Percentiles rank a stretch among this genome's conserved stretches.
Conservation (phyloP, 192 early-diverging fungal genomes). For the Chytriomyces sp. region DNA sequence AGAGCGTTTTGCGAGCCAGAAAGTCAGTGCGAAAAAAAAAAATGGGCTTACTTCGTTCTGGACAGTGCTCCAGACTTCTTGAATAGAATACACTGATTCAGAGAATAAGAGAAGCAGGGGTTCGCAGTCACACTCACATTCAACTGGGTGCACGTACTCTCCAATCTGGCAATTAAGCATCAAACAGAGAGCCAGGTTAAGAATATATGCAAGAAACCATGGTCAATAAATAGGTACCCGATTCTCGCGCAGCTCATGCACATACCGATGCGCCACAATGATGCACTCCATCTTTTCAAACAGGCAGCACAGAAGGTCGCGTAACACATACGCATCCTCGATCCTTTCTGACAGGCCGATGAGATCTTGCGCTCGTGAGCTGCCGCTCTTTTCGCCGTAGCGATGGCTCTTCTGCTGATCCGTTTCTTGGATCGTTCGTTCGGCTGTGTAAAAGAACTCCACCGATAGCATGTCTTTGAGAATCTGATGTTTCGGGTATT, state of each 20-base stretch:
- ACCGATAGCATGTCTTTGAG: slow-evolving; percentile 48
- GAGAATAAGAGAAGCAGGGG: neutral
- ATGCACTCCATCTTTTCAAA: slow-evolving; percentile 48
- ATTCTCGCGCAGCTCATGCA: slow-evolving; percentile 25
- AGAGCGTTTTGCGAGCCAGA: neutral
- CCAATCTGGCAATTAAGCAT: slow-evolving; percentile 12
- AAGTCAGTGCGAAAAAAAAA: neutral
- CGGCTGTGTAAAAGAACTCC: slow-evolving; percentile 60
- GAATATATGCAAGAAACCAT: neutral
- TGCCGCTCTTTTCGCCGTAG: neutral
- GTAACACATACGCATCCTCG: slow-evolving; percentile 33
- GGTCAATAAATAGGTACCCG: slow-evolving; percentile 16
- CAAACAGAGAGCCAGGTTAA: neutral
- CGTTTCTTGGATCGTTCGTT: slow-evolving; percentile 55
- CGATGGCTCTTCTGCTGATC: slow-evolving; percentile 37
- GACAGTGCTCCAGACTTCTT: slow-evolving; percentile 54
- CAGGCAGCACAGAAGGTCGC: slow-evolving; percentile 41
- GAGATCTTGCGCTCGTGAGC: slow-evolving; percentile 30
- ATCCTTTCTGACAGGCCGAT: slow-evolving; percentile 29
- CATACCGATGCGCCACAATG: slow-evolving; percentile 47
- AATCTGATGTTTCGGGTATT: slow-evolving; percentile 8
- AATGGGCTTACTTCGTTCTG: slow-evolving; percentile 51
- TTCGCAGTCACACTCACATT: neutral
- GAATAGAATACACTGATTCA: slow-evolving; percentile 47
- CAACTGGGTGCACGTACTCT: neutral